Evolutionary conservation across 1,284 basidiomycete species (phyloP), one percentile per base, ranked within the genome.

Genomic region (Meira nashicola): DNA sequence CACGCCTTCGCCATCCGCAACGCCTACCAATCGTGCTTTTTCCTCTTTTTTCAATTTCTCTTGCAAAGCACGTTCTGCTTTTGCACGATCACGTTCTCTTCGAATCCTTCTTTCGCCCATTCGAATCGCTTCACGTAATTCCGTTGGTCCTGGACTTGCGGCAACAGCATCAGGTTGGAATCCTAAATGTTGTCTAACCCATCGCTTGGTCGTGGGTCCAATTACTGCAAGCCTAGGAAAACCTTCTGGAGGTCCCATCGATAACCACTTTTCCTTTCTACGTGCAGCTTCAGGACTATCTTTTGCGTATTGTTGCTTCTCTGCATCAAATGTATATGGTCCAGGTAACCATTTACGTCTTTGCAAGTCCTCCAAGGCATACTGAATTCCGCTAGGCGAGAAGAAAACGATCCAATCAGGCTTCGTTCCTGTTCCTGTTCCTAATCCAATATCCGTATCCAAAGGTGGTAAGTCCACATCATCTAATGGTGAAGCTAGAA

Each of bases 391-490:
- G 17, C 69, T 72, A 7, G 75, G 75, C 38, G 75, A 77, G 57
- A 76, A 77, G 59, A 77, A 75, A 39, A 75, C 75, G 48, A 77
- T 62, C 74, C 74, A 77, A 54, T 75, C 68, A 5, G 71, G 73
- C 38, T 46, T 12, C 17, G 55, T 56, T 33, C 55, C 55, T 52
- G 44, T 23, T 37, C 55, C 55, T 15, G 55, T 56, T 23, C 55
- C 40, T 38, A 56, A 28, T 17, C 55, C 55, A 17, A 56, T 47
- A 28, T 56, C 55, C n/a, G 40, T 23, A 28, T 56, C 55, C 14
- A 56, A 15, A 10, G 55, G 55, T 17, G 21, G 21, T 14, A 44
- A 4, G 2, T 17, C 12, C 38, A 28, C 7, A 14, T 43, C 55
- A 4, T 56, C 55, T 11, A 58, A 58, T 1, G 64, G 61, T 23